Base-by-base conservation (phyloP, 2,329 filamentous ascomycete species). In the Xylariaceae sp. region DNA sequence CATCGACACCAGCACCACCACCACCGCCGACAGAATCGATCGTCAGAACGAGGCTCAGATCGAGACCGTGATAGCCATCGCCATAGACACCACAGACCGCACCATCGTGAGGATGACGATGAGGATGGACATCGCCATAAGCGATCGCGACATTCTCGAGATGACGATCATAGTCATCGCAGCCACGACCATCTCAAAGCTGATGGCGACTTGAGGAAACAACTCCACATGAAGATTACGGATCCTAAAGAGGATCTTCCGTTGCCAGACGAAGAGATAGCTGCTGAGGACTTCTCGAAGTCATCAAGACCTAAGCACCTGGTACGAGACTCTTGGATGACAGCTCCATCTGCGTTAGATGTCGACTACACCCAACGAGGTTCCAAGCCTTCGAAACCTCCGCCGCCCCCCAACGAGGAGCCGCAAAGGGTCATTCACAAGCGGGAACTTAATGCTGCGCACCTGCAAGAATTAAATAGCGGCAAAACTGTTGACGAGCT, bases 281-380 rank as follows among this genome's bases (percentile, higher is more conserved):
- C 73, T 2, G 56, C 66, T 2, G 63, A 65, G 40, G 68, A 71
- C 23, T 64, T 65, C 43, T 49, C 49, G 9, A 60, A 70, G 16
- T 57, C 67, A 26, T 58, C 59, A 16, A 59, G 72, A 60, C 66
- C 59, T 63, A 73, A 69, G 56, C 70, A 74, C 1, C 67, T 87
- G 29, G 82, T 87, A 63, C 85, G 96, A 61, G 95, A 98, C 72
- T 85, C 89, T 0, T 99, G 96, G 93, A 99, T 99, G 95, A 88
- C 92, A 57, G 89, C 89, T 0, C 92, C 93, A 0, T 90, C 90
- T 0, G 86, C 88, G 0, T 75, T 96, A 37, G 88, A 93, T 50
- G 80, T 98, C 54, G 93, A 98, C 69, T 96, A 96, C 71, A 81
- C 91, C 48, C 83, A 90, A 68, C 80, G 84, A 57, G 78, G 76